Evolutionary conservation across 2,329 filamentous ascomycete genomes (phyloP).

Genomic region (Fusarium sp.): DNA sequence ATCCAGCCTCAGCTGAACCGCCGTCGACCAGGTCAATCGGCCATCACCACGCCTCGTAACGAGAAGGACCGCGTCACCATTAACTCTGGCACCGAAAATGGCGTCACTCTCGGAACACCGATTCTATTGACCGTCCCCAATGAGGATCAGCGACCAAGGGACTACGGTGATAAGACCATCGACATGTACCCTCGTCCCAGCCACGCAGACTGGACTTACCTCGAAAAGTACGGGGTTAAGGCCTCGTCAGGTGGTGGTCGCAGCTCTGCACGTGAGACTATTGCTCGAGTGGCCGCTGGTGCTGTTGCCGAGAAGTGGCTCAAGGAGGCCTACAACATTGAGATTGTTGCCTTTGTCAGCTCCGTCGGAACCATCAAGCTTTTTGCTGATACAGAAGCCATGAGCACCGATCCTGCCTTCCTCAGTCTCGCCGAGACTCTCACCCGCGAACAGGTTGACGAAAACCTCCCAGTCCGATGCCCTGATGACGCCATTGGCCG

Average conservation of each 20-base stretch:
- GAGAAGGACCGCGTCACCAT: conserved; percentile 94
- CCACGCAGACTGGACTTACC: conserved; percentile 96
- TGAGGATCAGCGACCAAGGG: conserved; percentile 90
- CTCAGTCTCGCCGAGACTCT: conserved; percentile 73
- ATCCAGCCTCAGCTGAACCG: conserved; percentile 97
- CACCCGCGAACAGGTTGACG: conserved; percentile 73
- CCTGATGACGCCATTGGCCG: conserved; percentile 72
- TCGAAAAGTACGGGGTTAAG: conserved; percentile 96
- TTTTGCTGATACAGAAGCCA: conserved; percentile 46
- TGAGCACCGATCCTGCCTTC: conserved; percentile 83
- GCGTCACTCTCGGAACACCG: conserved; percentile 88
- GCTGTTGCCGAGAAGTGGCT: conserved; percentile 96
- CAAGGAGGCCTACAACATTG: conserved; percentile 79
- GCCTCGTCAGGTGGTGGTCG: conserved; percentile 90
- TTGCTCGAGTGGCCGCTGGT: conserved; percentile 89
- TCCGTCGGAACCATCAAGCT: conserved; percentile 74
- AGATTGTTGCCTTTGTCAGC: conserved; percentile 91
- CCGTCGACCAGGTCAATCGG: conserved; percentile 86
- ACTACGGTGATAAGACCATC: conserved; percentile 92
- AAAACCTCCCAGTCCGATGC: conserved; percentile 86
- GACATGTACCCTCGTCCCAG: conserved; percentile 89
- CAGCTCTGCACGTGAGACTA: conserved; percentile 93
- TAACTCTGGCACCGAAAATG: conserved; percentile 91
- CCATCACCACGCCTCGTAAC: conserved; percentile 89
- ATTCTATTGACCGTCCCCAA: conserved; percentile 90